phyloP scores from a whole-genome alignment of 768 basidiomycete genomes.

The Hemileccinum rubropunctum region DNA sequence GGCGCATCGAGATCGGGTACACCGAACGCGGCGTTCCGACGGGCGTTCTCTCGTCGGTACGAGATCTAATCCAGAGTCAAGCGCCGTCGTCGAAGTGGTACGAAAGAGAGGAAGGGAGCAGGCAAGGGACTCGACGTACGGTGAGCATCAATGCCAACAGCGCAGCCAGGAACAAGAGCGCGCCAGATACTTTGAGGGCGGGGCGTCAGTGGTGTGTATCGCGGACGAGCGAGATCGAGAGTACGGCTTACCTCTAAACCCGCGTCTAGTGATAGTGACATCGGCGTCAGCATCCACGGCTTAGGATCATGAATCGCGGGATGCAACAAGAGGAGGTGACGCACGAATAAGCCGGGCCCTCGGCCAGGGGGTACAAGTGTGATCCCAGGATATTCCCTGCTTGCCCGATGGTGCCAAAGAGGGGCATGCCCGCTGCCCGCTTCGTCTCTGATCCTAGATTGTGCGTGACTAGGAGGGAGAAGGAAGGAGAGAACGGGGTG shows the following conservation, averaged over 20 bases:
- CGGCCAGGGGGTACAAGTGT: conserved; percentile 40
- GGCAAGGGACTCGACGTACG: conserved; percentile 7
- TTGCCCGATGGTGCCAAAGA: conserved; percentile 44
- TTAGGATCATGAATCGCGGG: not conserved
- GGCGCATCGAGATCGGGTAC: conserved; percentile 42
- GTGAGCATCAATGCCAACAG: conserved; percentile 18
- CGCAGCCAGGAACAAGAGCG: conserved; percentile 25
- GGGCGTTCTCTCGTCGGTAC: conserved; percentile 59
- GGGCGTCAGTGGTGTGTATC: not conserved
- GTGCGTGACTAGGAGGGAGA: conserved; percentile 33
- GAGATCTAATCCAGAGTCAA: conserved; percentile 42
- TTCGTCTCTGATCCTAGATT: conserved; percentile 47
- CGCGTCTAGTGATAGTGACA: not conserved
- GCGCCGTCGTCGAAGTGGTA: no score
- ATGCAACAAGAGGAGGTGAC: not conserved
- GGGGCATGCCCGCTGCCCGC: conserved; percentile 40
- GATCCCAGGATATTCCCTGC: conserved; percentile 40
- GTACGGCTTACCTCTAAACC: conserved; percentile 1
- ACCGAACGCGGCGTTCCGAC: conserved; percentile 53
- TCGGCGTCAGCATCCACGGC: not conserved
- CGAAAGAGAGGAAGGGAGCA: no score
- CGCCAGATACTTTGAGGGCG: conserved; percentile 13
- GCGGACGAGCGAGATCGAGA: not conserved
- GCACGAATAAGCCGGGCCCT: conserved; percentile 40
- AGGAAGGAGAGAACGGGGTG: not conserved